Evolutionary conservation across 1,139 yeast genomes (phyloP), one percentile per base, ranked within the genome.

Genomic region (Arxiozyma slooffiae): DNA sequence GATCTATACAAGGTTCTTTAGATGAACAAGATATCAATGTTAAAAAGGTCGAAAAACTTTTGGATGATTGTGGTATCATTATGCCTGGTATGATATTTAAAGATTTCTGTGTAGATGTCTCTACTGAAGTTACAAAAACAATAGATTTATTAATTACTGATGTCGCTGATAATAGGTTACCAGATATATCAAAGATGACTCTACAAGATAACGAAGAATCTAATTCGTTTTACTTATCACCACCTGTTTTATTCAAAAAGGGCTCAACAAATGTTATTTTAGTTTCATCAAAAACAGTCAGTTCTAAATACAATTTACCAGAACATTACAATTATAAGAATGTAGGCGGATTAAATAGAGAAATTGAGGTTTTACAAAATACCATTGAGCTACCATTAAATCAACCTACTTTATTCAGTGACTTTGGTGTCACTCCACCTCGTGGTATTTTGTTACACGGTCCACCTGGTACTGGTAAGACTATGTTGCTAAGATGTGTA

Each of bases 401-500:
- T 55, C 80, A 80, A 51, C 96, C 97, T 0, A 75, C 78, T 4
- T 69, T 88, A 38, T 92, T 89, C 60, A 74, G 82, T 8, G 81
- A 86, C 50, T 94, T 90, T 71, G 90, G 92, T n/a, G 85, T 90
- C 44, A 75, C 82, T 9, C 94, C 96, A 11, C 97, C 97, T 2
- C 74, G 96, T 51, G 98, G 98, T 4, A 76, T 94, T 17, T 70
- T 92, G 37, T 71, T 92, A 5, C 95, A 90, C 69, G 99, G 99
- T 0, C 96, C 97, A 1, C 95, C 97, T 1, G 99, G 99, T 1
- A 90, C 97, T 0, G 99, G 99, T 50, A 92, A 92, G 66, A 87
- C 97, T 0, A 80, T 90, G 88, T 74, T 92, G 17, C 71, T 94
- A 44, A 75, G 87, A 50, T 85, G 96, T 38, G 82, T 92, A 14